Percentiles rank a stretch among this genome's conserved stretches.
These are phyloP conservation scores for Nothophoma quercina DNA, from an alignment of 2,329 filamentous ascomycete species.

Conservation along the genomic window DNA sequence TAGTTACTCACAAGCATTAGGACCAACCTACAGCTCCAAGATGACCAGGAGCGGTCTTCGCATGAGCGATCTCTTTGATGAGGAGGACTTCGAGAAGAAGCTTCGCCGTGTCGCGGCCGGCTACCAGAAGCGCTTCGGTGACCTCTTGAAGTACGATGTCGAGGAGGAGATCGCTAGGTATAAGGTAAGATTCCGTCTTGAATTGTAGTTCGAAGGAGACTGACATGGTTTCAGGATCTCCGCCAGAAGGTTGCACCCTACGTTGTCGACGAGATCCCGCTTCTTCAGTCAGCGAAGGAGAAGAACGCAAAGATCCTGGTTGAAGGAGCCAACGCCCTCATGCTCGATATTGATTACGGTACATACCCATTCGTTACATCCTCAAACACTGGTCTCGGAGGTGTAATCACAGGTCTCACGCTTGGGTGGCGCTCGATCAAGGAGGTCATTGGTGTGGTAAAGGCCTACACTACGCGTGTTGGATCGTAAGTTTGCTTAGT, in stretches of 20 bases:
- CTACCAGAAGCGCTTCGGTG: slow-evolving; percentile 74
- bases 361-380: slow-evolving; percentile 70
- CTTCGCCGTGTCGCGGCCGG: slow-evolving; percentile 67
- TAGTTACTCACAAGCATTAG: slow-evolving; percentile 21
- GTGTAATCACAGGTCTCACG: slow-evolving; percentile 69
- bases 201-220: neutral
- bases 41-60: slow-evolving; percentile 71
- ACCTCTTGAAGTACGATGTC: slow-evolving; percentile 70
- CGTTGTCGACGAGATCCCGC: slow-evolving; percentile 71
- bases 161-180: slow-evolving; percentile 73
- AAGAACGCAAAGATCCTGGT: slow-evolving; percentile 68
- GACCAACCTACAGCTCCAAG: slow-evolving; percentile 69
- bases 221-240: slow-evolving; percentile 53
- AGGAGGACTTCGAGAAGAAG: slow-evolving; percentile 70
- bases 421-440: slow-evolving; percentile 68
- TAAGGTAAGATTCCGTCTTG: slow-evolving; percentile 50
- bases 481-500: slow-evolving; percentile 41
- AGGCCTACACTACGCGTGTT: slow-evolving; percentile 72
- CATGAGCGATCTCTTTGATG: slow-evolving; percentile 72
- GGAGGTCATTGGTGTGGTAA: slow-evolving; percentile 70
- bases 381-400: slow-evolving; percentile 66
- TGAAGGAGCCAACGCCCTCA: slow-evolving; percentile 73
- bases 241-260: slow-evolving; percentile 65
- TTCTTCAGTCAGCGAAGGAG: slow-evolving; percentile 68
- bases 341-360: slow-evolving; percentile 67